Conservation (phyloP, 208 protist species). For the Leishmania amazonensis region DNA sequence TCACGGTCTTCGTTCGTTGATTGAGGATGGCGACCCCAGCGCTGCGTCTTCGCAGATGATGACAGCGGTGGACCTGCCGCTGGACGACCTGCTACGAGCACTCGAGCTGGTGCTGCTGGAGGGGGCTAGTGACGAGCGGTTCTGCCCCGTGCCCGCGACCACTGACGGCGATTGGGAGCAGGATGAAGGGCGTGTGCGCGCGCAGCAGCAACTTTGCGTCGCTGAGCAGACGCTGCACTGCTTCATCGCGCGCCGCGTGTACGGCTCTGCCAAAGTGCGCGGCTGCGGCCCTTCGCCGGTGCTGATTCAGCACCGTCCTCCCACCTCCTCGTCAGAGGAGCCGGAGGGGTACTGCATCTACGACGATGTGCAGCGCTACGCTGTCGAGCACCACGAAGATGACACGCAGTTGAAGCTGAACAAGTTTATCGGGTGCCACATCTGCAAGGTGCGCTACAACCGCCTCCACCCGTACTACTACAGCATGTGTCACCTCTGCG, state of each 20-base stretch:
- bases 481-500: conserved; percentile 95
- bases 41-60: conserved; percentile 1
- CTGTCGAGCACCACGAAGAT: conserved; percentile 44
- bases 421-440: conserved; percentile 79
- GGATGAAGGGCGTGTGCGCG: neutral
- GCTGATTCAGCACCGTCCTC: conserved; percentile 45
- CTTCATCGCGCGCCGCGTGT: conserved; percentile 74
- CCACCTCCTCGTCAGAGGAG: conserved; percentile 63
- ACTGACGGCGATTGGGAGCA: neutral
- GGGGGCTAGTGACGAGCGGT: conserved; percentile 29
- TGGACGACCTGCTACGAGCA: conserved; percentile 41
- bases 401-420: conserved; percentile 45
- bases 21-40: neutral
- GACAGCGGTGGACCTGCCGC: conserved; percentile 20
- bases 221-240: conserved; percentile 64
- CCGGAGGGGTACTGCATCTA: conserved; percentile 75
- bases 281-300: conserved; percentile 57
- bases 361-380: conserved; percentile 77
- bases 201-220: conserved; percentile 12
- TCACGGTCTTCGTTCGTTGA: conserved; percentile 15
- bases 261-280: conserved; percentile 36
- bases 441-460: conserved; percentile 85
- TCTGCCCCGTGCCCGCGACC: conserved; percentile 15
- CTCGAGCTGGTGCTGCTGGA: conserved; percentile 54
- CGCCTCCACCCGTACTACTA: conserved; percentile 97